Evolutionary conservation across 148 eudicot species (phyloP), one percentile per base, ranked within the genome.

Genomic region (Camellia granthamiana): DNA sequence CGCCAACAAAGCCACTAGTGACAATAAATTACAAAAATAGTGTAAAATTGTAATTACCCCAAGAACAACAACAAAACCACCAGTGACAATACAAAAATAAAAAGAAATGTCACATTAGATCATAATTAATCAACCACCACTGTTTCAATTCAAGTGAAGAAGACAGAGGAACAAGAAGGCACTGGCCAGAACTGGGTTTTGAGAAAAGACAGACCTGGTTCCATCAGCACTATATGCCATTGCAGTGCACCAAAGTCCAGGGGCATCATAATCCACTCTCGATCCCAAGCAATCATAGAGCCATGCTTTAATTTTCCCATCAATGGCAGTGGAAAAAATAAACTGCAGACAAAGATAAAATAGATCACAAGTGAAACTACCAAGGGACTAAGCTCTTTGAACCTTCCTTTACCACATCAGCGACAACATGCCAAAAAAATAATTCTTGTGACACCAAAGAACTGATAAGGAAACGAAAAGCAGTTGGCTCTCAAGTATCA

Each of bases 241-340:
- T 65, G 91, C 84, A 10, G 91, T 89, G 81, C 90, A 87, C 90
- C 91, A 88, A 79, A 55, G 91, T 77, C 91, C 90, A 62, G 91
- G 95, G 74, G 92, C 93, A 84, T 92, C 90, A 77, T 90, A 89
- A 86, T 89, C 91, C 14, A 92, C 90, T 81, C 96, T 86, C 0
- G 91, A 88, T 21, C 93, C 93, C 84, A 85, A 72, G 62, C 86
- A 86, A 80, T 92, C 93, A 87, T 92, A 92, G 60, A 90, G 86
- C 96, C 96, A 90, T 69, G 93, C 96, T 86, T 90, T 89, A 70
- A 92, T 89, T 86, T 92, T 89, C 19, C 96, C 96, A 83, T 86
- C 91, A 80, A 88, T 79, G n/a, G 96, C 90, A 42, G 93, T 92
- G 60, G 96, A 92, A 82, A 92, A 92, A 42, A 92, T 90, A 72